Conservation (phyloP, 1,139 yeast genomes). For the Candida sp. region DNA sequence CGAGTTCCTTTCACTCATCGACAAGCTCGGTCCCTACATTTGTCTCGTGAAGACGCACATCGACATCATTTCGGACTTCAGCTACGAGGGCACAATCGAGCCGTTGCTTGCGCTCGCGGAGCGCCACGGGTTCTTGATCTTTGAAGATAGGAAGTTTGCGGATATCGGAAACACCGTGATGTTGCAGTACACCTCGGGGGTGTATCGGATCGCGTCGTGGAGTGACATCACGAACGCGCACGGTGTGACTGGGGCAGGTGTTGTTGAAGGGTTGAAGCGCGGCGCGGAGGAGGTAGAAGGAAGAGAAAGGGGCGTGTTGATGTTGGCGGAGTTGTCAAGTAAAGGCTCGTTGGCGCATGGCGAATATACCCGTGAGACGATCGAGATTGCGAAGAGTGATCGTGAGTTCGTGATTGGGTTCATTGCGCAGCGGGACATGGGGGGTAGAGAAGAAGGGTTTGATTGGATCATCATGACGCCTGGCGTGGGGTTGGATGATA, state of each 20-base stretch:
- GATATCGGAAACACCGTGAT: conserved; percentile 99
- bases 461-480: conserved; percentile 99
- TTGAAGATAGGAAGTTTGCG: conserved; percentile 97
- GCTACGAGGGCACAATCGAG: conserved; percentile 74
- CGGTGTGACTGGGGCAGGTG: conserved; percentile 96
- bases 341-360: conserved; percentile 95
- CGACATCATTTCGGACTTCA: conserved; percentile 89
- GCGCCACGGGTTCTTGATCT: conserved; percentile 84
- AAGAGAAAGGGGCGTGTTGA: conserved; percentile 80
- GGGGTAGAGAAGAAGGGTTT: conserved; percentile 79
- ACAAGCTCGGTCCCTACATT: conserved; percentile 86
- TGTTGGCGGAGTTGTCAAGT: conserved; percentile 96
- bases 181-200: conserved; percentile 91
- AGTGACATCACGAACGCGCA: conserved; percentile 98
- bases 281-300: conserved; percentile 72
- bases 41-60: conserved; percentile 95
- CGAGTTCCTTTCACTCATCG: conserved; percentile 75
- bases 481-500: conserved; percentile 97
- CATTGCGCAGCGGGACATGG: conserved; percentile 92
- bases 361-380: conserved; percentile 84
- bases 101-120: conserved; percentile 75
- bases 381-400: conserved; percentile 88
- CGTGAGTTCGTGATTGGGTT: conserved; percentile 94
- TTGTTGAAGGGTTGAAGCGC: conserved; percentile 84
- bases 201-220: conserved; percentile 90